Base-by-base conservation (phyloP, 2,329 filamentous ascomycete species). In the Phialophora chinensis region DNA sequence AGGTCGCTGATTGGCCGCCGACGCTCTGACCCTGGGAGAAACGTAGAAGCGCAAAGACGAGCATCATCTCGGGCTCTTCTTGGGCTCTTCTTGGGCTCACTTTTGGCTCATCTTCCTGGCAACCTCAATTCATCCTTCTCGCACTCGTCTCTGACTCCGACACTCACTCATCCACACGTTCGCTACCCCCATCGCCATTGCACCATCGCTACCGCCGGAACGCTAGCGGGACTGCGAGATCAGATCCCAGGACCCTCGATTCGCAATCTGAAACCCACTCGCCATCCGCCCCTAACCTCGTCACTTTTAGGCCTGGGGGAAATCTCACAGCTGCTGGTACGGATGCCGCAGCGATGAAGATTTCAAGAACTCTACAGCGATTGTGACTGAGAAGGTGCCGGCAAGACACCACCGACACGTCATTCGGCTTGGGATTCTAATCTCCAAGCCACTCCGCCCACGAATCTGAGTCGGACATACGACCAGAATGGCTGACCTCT, bases 401-500 rank as follows among this genome's bases (percentile, higher is more conserved):
- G n/a, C 44, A 58, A 67, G 54, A 35, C 54, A 35, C 49, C 33
- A 60, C 33, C 10, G 59, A 61, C 52, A 67, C 67, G 67, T 67
- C 67, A 67, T 69, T 55, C 49, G 27, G 49, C 44, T 31, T 29
- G 44, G 12, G 25, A 17, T 55, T 57, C 52, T 55, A 56, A 59
- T 47, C 11, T 54, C 65, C 62, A 69, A 69, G 67, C 67, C 67
- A 67, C 67, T 33, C 31, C 64, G 67, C 47, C 65, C 59, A 67
- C 67, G 67, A 69, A 53, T 66, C 67, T 65, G 52, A 61, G 60
- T 58, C 53, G 58, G 56, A 66, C 61, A n/a, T 8, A 44, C 38
- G 38, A 44, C 38, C 5, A 44, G 17, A 52, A 69, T 72, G 70
- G 69, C 71, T 56, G 71, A 73, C 76, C 91, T 93, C 82, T 92